phyloP scores from a whole-genome alignment of 441 rosid genomes.

The Eutrema salsugineum region DNA sequence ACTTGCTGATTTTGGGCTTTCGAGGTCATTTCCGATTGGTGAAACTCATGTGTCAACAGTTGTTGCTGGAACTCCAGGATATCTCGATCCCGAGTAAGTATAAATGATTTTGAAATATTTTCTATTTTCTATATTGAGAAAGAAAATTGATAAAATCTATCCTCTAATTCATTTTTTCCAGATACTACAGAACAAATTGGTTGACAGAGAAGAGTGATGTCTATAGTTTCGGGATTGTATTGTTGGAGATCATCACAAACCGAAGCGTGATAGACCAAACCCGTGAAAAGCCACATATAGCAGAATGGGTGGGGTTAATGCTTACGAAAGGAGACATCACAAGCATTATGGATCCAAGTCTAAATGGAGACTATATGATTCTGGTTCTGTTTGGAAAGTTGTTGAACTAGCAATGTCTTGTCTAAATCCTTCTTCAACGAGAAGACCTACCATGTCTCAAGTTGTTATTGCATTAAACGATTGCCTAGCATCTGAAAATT shows the following conservation, averaged over 20 bases:
- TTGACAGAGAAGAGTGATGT: constrained; percentile 37
- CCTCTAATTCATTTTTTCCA: neutral
- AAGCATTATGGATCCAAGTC: constrained; percentile 41
- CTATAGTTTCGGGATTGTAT: constrained; percentile 36
- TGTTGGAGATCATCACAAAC: constrained; percentile 34
- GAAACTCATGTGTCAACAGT: constrained; percentile 33
- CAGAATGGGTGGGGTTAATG: constrained; percentile 38
- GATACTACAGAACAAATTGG: constrained; percentile 22
- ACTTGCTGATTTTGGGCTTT: constrained; percentile 46
- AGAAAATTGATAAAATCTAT: neutral
- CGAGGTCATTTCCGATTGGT: constrained; percentile 27
- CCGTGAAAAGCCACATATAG: constrained; percentile 22
- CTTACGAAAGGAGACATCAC: constrained; percentile 40
- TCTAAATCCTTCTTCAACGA: constrained; percentile 25
- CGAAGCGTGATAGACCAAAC: constrained; percentile 3
- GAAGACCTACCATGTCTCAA: constrained; percentile 49
- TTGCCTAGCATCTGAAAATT: constrained; percentile 36
- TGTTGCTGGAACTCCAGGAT: constrained; percentile 40
- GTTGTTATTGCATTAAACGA: constrained; percentile 46
- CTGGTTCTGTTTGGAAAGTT: constrained; percentile 43
- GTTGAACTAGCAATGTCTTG: constrained; percentile 53
- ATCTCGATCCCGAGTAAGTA: constrained; percentile 48
- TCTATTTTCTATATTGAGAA: neutral
- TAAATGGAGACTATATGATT: constrained; percentile 39
- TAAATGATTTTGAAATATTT: neutral